These are phyloP conservation scores for Ustilago loliicola DNA, from an alignment of 1,284 basidiomycete species.

Conservation along the genomic window DNA sequence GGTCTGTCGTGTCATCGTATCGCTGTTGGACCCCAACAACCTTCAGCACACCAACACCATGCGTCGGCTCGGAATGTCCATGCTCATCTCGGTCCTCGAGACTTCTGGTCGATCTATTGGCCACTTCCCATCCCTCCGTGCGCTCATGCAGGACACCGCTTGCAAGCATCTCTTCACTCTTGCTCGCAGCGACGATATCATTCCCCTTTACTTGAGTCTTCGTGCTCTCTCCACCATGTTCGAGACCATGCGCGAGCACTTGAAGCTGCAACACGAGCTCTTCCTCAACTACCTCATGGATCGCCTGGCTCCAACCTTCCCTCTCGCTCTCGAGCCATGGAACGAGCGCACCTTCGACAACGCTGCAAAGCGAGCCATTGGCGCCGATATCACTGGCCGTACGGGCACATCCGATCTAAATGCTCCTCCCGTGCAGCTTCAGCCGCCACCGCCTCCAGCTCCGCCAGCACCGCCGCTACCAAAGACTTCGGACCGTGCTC, in stretches of 20 bases:
- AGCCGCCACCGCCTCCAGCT: constrained; percentile 74
- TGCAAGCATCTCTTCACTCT: constrained; percentile 91
- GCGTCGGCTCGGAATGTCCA: constrained; percentile 86
- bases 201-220: constrained; percentile 83
- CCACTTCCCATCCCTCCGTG: constrained; percentile 78
- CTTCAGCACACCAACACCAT: constrained; percentile 97
- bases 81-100: constrained; percentile 91
- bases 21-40: constrained; percentile 93
- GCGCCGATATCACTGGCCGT: constrained; percentile 27
- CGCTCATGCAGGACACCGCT: constrained; percentile 85
- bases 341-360: constrained; percentile 68
- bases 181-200: constrained; percentile 79
- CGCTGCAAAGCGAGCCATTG: constrained; percentile 42
- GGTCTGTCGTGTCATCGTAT: constrained; percentile 91
- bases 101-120: constrained; percentile 81
- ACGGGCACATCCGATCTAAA: constrained; percentile 23
- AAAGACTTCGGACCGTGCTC: constrained; percentile 77
- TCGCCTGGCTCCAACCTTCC: constrained; percentile 75
- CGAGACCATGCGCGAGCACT: constrained; percentile 84
- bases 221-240: constrained; percentile 90
- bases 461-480: constrained; percentile 74
- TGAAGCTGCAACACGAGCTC: constrained; percentile 97
- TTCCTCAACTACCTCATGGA: constrained; percentile 95
- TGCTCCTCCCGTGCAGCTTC: constrained; percentile 16
- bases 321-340: constrained; percentile 68